phyloP scores from a whole-genome alignment of 2,329 filamentous ascomycete genomes.

The Anthostomella pinea region DNA sequence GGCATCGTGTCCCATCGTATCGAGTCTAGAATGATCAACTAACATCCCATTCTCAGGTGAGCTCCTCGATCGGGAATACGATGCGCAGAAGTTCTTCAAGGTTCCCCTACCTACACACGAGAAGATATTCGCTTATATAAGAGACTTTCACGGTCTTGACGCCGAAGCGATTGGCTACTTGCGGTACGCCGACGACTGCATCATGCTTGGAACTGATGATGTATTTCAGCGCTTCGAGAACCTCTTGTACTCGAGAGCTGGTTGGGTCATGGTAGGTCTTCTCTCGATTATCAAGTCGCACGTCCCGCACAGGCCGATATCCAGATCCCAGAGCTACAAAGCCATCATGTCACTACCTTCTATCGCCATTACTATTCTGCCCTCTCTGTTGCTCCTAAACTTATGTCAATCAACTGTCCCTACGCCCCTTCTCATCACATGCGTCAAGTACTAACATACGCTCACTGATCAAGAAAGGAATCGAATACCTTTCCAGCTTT shows the following conservation, averaged over 20 bases:
- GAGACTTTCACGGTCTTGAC: constrained; percentile 7
- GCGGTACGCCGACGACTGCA: constrained; percentile 20
- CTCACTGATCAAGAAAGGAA: constrained; percentile 4
- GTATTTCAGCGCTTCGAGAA: constrained; percentile 17
- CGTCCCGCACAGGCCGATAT: constrained; percentile 1
- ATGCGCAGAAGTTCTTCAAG: constrained; percentile 10
- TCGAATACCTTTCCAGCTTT: constrained; percentile 5
- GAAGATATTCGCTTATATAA: constrained; percentile 6
- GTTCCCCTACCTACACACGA: constrained; percentile 10
- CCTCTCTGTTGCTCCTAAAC: too few species aligned
- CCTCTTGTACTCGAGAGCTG: constrained; percentile 6
- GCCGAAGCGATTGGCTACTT: constrained; percentile 14
- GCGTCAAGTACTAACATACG: not conserved
- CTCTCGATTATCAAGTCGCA: too few species aligned
- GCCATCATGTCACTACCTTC: too few species aligned
- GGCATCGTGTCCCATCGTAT: too few species aligned
- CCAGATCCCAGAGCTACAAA: too few species aligned
- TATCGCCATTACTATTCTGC: too few species aligned
- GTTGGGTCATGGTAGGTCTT: too few species aligned
- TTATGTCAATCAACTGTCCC: too few species aligned
- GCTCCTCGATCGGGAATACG: constrained; percentile 4
- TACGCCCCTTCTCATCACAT: not conserved
- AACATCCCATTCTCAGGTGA: too few species aligned
- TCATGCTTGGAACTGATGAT: constrained; percentile 10
- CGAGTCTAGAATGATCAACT: too few species aligned